Conservation (phyloP, 352 stramenopile species). For the Globisporangium viniferum region DNA sequence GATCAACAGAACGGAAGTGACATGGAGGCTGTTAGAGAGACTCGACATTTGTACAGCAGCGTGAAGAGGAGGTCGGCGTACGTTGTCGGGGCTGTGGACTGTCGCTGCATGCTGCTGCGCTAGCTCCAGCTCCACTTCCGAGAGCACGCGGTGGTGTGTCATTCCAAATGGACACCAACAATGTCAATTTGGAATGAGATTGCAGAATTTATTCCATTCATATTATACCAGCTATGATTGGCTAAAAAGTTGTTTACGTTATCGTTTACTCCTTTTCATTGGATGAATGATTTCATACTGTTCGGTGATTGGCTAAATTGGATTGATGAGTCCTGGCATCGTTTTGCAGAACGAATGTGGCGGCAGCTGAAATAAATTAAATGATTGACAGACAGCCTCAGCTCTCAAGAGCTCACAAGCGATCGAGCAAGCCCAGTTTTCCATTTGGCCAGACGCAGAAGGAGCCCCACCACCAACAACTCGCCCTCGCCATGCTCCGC, state of each 20-base stretch:
- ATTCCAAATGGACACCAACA: neutral
- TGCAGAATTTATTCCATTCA: neutral
- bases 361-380: neutral
- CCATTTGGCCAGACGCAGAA: neutral
- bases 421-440: neutral
- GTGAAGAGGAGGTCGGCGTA: neutral
- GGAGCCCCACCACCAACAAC: neutral
- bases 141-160: neutral
- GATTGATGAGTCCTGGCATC: neutral
- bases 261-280: neutral
- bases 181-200: neutral
- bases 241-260: neutral
- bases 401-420: neutral
- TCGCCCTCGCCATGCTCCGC: slow-evolving; percentile 12
- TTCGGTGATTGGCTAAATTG: neutral
- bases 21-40: neutral
- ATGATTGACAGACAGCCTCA: neutral
- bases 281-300: neutral
- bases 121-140: slow-evolving; percentile 7
- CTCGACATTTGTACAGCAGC: neutral
- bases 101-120: slow-evolving; percentile 2
- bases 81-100: neutral
- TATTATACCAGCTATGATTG: neutral
- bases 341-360: neutral
- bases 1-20: neutral